These are phyloP conservation scores for Dentipellis fragilis DNA, from an alignment of 768 basidiomycete genomes.

Conservation along the genomic window DNA sequence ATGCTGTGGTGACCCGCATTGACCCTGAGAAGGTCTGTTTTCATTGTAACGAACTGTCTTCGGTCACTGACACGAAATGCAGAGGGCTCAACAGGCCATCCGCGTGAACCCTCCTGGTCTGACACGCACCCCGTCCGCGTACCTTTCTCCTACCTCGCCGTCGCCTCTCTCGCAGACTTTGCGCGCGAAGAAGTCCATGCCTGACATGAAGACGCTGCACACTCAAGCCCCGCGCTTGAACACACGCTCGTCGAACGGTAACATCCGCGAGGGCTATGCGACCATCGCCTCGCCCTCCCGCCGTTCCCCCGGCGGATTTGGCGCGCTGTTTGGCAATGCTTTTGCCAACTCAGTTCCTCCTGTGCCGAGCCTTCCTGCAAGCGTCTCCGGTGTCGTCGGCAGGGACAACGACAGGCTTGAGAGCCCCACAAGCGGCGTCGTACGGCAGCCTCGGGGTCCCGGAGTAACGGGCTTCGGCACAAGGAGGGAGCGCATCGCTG, in stretches of 20 bases:
- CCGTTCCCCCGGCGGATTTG: conserved; percentile 61
- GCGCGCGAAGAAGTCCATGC: conserved; percentile 97
- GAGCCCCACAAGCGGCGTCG: conserved; percentile 37
- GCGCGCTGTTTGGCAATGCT: conserved; percentile 50
- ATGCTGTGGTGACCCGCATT: conserved; percentile 89
- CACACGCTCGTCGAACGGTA: conserved; percentile 79
- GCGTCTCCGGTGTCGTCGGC: conserved; percentile 36
- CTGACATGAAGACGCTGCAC: conserved; percentile 86
- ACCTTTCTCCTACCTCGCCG: conserved; percentile 46
- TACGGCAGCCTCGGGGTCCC: conserved; percentile 82
- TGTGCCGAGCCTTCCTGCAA: conserved; percentile 68
- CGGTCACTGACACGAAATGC: background rate
- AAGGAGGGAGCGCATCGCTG: conserved; percentile 31
- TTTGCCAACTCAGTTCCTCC: conserved; percentile 51
- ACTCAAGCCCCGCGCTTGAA: conserved; percentile 68
- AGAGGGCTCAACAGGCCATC: conserved; percentile 29
- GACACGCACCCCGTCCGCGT: conserved; percentile 76
- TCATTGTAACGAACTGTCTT: background rate
- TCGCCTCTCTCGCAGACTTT: conserved; percentile 41
- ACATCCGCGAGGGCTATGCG: conserved; percentile 78
- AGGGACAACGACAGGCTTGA: conserved; percentile 22
- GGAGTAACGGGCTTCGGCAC: conserved; percentile 64
- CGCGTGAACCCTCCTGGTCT: conserved; percentile 37
- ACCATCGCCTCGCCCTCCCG: conserved; percentile 80
- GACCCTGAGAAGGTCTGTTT: conserved; percentile 68